Base-by-base conservation (phyloP, 495 filamentous ascomycete genomes). In the Aspergillus carlsbadensis region DNA sequence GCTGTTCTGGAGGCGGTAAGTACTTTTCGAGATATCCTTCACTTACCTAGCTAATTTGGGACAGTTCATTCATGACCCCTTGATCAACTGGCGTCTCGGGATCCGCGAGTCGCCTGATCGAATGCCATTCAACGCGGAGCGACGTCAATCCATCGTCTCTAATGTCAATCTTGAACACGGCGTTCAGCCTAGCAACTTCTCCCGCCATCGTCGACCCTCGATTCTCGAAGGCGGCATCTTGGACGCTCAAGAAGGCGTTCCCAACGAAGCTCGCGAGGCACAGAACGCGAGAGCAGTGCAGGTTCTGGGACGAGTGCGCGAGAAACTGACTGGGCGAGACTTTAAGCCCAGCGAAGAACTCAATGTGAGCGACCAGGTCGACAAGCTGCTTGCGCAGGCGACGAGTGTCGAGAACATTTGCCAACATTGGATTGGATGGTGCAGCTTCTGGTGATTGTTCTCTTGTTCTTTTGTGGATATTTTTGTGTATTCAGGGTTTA, bases 391-490 rank as follows among this genome's bases (percentile, higher is more conserved):
- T 57, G 86, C 86, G 33, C 93, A 99, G 73, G 95, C 95, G 17
- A 98, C 94, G 6, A 97, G 90, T 62, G 78, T 97, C 42, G 95
- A 98, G 78, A 98, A 98, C 73, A 79, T 99, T 54, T 98, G 95
- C 67, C 94, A 97, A 75, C 94, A 98, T 75, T 99, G 97, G 71
- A 97, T 98, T 56, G 94, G 93, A 51, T 95, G 91, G 91, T 96
- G 91, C 71, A 92, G 88, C 72, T 95, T 93, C 80, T 93, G 90
- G 89, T 95, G 52, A 71, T 56, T 53, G 8, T 55, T 45, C 45
- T 52, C 43, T 49, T 54, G 48, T 52, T 21, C 33, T 47, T 42
- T 54, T 61, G 57, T 61, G 43, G 36, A 24, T 57, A 56, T 51
- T 56, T 29, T 48, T 57, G 41, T 57, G 41, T 58, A 41, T 51